Evolutionary conservation across 345 rosid genomes (phyloP), one percentile per base, ranked within the genome.

Genomic region (Lepidium sativum): DNA sequence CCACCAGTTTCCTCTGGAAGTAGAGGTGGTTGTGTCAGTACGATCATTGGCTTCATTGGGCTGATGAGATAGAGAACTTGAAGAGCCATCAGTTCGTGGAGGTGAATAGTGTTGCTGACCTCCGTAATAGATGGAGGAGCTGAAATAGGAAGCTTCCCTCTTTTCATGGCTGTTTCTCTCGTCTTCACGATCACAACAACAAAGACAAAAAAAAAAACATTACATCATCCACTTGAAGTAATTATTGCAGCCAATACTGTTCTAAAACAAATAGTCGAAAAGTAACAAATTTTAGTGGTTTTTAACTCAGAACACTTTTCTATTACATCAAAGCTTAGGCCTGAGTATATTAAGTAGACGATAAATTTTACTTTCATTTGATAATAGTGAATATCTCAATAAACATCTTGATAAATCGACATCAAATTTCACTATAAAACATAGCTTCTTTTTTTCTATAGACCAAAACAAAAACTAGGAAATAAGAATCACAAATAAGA

Each of bases 1-100:
- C 98, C 98, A 92, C 98, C 98, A 92, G 45, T 92, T 89, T 38
- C 98, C 98, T 77, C 95, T 78, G 6, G 92, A 89, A 60, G 88
- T 81, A 72, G 83, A 61, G 50, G 80, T 20, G 3, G 83, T 44
- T 64, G 47, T 78, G 56, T 60, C 72, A 17, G 8, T 35, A 23
- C 37, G 67, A 37, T 66, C 68, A 60, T 79, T 80, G 6, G 81
- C 76, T 57, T 52, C 82, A 18, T 68, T 67, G 17, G 43, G 29
- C 10, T 67, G 72, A 20, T 66, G 56, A 20, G 72, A 37, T 35
- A 43, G 52, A 44, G 58, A 45, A 45, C 50, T 16, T 14, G 63
- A 27, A 5, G 63, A 32, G 39, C 44, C 68, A 31, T 67, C 57
- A 55, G 81, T 76, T 64, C 73, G 77, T 25, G 92, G 82, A 60